A percentile compares a stretch with the other conserved stretches of the same genome.
These are phyloP conservation scores for Pythium chondricola DNA, from an alignment of 352 stramenopile species.

Conservation along the genomic window DNA sequence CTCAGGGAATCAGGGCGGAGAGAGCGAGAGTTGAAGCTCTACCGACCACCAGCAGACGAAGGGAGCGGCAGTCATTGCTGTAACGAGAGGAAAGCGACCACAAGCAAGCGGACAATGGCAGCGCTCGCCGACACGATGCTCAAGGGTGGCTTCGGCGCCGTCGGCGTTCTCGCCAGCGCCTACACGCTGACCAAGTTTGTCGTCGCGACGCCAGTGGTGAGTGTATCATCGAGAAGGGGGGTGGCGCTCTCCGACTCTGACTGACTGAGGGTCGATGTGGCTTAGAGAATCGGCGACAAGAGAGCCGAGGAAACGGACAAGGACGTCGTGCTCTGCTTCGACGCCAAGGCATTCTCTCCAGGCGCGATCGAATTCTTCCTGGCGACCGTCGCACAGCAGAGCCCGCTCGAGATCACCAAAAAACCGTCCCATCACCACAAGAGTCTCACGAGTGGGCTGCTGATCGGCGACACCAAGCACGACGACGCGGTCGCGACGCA, in stretches of 20 bases:
- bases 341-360: conserved; percentile 45
- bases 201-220: conserved; percentile 56
- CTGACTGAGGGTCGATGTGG: too few species aligned
- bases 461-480: neutral
- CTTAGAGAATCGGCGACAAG: conserved; percentile 51
- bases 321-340: conserved; percentile 69
- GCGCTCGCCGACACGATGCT: conserved; percentile 48
- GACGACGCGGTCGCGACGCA: neutral
- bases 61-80: neutral
- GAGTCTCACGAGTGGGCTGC: neutral
- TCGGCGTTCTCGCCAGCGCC: conserved; percentile 68
- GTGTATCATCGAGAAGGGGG: too few species aligned
- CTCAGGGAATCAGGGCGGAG: conserved; percentile 12
- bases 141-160: conserved; percentile 61
- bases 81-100: too few species aligned
- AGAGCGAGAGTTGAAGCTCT: conserved; percentile 19
- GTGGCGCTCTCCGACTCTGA: too few species aligned
- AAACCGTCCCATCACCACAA: conserved; percentile 37
- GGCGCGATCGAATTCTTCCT: conserved; percentile 62
- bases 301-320: conserved; percentile 50
- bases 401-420: conserved; percentile 38
- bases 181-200: conserved; percentile 82
- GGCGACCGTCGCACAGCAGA: conserved; percentile 57
- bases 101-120: conserved; percentile 27
- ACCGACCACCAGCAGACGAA: too few species aligned